Base-by-base conservation (phyloP, 2,329 filamentous ascomycete species). In the Trichophyton simii region DNA sequence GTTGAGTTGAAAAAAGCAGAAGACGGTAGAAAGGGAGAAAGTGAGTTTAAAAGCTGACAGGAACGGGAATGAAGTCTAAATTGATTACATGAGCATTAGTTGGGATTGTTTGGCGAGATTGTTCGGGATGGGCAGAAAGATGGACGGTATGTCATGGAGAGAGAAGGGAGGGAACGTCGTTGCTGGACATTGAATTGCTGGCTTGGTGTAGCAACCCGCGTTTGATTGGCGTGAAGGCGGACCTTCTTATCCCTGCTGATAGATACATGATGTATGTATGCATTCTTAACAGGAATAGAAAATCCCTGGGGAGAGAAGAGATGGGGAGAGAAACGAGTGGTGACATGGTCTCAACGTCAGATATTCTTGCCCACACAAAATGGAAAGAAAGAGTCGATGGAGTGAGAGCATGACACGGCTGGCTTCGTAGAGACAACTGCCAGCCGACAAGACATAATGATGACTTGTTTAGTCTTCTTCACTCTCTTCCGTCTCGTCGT, bases 401-500 rank as follows among this genome's bases (percentile, higher is more conserved):
- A 50, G 11, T 50, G 46, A 38, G 34, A 31, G 28, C 18, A 52
- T 31, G 9, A 2, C 11, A 52, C 3, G 9, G 11, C 22, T 15
- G 22, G 20, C 9, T 34, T n/a, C 2, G 15, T 13, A 34, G 3
- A 13, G 18, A 22, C 15, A n/a, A 28, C 25, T n/a, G 46, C 22
- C 25, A 22, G 20, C 20, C 9, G 20, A 9, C 34, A 13, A 13
- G 20, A 13, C 20, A 9, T 28, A 25, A 3, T 28, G 15, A 13
- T 5, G 20, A 22, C 44, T 46, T 52, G 65, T 66, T 69, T 72
- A 79, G 70, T 79, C 77, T 65, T 79, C 77, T 65, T 79, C 77
- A 63, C 77, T 79, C 68, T 79, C 77, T 61, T 78, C 77, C 18
- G 76, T 76, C 63, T 77, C 76, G 65, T 78, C 77, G 58, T 76